Conservation (phyloP, 2,329 filamentous ascomycete species). For the Fusarium sterilihyphosum region DNA sequence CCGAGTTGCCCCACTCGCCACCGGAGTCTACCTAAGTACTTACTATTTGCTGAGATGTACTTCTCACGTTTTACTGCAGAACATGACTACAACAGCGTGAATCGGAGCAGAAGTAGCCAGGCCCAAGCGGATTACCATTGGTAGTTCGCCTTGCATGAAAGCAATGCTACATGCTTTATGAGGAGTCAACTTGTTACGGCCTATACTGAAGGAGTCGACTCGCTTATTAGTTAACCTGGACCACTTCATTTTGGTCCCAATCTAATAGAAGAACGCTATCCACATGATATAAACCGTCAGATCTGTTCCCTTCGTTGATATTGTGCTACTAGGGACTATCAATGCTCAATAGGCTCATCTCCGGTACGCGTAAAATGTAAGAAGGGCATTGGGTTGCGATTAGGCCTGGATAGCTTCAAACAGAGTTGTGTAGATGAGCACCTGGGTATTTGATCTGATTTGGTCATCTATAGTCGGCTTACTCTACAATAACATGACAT, state of each 20-base stretch:
- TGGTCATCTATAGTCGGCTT: background rate
- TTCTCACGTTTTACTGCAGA: background rate
- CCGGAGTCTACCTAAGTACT: background rate
- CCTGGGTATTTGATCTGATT: background rate
- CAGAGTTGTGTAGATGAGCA: background rate
- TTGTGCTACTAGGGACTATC: background rate
- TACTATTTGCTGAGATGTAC: background rate
- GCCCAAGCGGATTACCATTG: background rate
- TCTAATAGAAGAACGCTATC: background rate
- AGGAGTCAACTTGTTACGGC: background rate
- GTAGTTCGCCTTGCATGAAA: too few species aligned
- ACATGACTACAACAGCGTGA: background rate
- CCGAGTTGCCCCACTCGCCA: constrained; percentile 26
- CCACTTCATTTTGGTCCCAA: background rate
- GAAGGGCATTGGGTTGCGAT: background rate
- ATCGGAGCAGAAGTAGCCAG: background rate
- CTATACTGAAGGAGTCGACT: background rate
- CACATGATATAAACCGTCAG: too few species aligned
- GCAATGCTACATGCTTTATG: background rate
- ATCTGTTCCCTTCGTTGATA: background rate
- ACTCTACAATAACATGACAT: too few species aligned
- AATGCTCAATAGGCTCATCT: too few species aligned
- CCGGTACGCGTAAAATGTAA: background rate
- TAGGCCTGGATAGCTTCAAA: background rate
- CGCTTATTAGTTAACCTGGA: too few species aligned